These are phyloP conservation scores for Beauveria pseudobassiana DNA, from an alignment of 2,329 filamentous ascomycete species.

Conservation along the genomic window DNA sequence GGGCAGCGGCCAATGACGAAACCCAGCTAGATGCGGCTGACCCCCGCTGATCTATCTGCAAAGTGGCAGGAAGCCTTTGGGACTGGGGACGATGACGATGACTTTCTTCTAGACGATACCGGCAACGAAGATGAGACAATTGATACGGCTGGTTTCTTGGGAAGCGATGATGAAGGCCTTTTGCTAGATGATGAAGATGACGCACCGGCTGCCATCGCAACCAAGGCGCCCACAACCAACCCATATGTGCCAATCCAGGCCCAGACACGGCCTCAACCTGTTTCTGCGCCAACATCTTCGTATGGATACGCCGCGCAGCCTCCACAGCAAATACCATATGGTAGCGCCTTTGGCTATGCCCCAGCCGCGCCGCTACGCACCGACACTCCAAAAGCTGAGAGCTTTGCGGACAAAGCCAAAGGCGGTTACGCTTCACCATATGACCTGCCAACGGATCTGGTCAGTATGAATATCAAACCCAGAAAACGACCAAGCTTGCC, in stretches of 20 bases:
- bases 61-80: constrained; percentile 79
- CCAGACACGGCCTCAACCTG: constrained; percentile 6
- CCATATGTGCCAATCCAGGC: constrained; percentile 12
- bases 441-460: constrained; percentile 83
- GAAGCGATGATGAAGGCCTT: constrained; percentile 81
- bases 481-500: constrained; percentile 56
- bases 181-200: constrained; percentile 59
- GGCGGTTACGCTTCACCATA: constrained; percentile 92
- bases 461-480: constrained; percentile 47
- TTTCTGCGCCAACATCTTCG: constrained; percentile 8
- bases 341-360: constrained; percentile 22
- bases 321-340: constrained; percentile 20
- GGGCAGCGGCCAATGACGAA: constrained; percentile 17
- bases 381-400: constrained; percentile 58
- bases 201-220: constrained; percentile 15
- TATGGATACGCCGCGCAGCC: constrained; percentile 11
- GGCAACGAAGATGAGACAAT: constrained; percentile 36
- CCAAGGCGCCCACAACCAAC: constrained; percentile 5
- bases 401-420: constrained; percentile 85
- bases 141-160: constrained; percentile 60
- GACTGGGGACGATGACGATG: constrained; percentile 65
- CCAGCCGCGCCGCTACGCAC: constrained; percentile 26
- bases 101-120: constrained; percentile 53
- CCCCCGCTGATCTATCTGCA: constrained; percentile 61
- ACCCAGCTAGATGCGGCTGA: constrained; percentile 15